Conservation (phyloP, 257 asterid species). For the Solanum arcanum region DNA sequence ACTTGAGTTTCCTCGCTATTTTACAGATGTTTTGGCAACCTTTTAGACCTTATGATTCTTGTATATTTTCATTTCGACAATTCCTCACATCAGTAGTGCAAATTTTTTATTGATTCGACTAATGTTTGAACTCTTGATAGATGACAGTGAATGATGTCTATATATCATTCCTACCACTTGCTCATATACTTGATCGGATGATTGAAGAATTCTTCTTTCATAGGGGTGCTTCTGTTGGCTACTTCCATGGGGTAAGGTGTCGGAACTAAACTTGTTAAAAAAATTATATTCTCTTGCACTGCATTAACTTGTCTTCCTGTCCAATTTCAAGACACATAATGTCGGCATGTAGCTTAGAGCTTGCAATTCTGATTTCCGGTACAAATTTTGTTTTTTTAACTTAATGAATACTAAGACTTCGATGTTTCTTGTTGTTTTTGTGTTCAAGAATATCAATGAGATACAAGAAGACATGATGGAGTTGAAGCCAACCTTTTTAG, state of each 20-base stretch:
- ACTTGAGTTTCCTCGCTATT: neutral
- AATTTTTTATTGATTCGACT: neutral
- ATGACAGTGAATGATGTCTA: slow-evolving; percentile 91
- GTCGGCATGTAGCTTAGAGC: neutral
- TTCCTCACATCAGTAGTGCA: neutral
- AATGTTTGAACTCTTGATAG: slow-evolving; percentile 19
- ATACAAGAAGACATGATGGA: slow-evolving; percentile 68
- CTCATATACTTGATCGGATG: slow-evolving; percentile 98
- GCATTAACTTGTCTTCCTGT: neutral
- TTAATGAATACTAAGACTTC: neutral
- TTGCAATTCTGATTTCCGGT: neutral
- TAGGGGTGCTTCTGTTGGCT: slow-evolving; percentile 97
- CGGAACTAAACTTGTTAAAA: neutral
- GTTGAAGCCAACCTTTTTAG: slow-evolving; percentile 87
- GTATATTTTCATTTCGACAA: neutral
- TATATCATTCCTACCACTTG: slow-evolving; percentile 94
- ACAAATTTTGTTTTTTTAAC: neutral
- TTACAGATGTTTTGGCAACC: neutral
- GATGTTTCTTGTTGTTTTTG: neutral
- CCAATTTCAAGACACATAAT: neutral
- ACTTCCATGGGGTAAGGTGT: slow-evolving; percentile 77
- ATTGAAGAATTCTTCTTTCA: slow-evolving; percentile 93
- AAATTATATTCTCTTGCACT: neutral
- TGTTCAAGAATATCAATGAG: slow-evolving; percentile 66
- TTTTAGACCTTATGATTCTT: neutral